phyloP scores from a whole-genome alignment of 192 early-diverging fungal genomes.

The Entomortierella beljakovae region DNA sequence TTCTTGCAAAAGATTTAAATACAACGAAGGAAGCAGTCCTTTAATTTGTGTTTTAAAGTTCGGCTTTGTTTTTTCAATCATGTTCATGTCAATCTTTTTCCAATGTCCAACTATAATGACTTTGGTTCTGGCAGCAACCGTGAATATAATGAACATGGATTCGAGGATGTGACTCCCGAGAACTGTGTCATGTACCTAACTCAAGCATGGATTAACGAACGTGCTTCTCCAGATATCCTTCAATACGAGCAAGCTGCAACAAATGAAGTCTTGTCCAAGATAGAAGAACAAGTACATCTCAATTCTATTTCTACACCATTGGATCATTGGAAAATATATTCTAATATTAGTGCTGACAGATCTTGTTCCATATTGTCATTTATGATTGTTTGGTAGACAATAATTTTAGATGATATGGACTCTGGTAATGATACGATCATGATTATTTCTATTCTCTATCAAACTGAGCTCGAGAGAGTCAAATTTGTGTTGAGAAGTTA shows the following conservation, averaged over 20 bases:
- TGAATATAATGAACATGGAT: not conserved
- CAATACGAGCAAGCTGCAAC: slow-evolving; percentile 60
- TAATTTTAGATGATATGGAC: slow-evolving; percentile 44
- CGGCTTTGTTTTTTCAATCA: not conserved
- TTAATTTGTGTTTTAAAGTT: no score
- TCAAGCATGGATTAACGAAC: slow-evolving; percentile 76
- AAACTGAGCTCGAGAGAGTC: slow-evolving; percentile 75
- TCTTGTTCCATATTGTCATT: not conserved
- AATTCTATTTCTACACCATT: not conserved
- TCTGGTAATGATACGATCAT: slow-evolving; percentile 54
- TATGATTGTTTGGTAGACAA: slow-evolving; percentile 29
- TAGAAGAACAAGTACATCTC: slow-evolving; percentile 65
- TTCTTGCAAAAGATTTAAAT: no score
- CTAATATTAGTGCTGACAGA: not conserved
- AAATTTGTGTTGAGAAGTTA: slow-evolving; percentile 75
- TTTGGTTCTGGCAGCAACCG: no score
- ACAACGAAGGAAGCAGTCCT: no score
- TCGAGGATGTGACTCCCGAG: slow-evolving; percentile 6
- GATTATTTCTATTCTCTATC: slow-evolving; percentile 67
- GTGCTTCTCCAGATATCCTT: slow-evolving; percentile 72
- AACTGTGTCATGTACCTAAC: slow-evolving; percentile 62
- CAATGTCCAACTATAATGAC: slow-evolving; percentile 25
- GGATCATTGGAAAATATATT: no score
- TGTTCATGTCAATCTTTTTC: not conserved
- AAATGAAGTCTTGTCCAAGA: slow-evolving; percentile 61